Base-by-base conservation (phyloP, 2,329 filamentous ascomycete genomes). In the Gaeumannomyces tritici region DNA sequence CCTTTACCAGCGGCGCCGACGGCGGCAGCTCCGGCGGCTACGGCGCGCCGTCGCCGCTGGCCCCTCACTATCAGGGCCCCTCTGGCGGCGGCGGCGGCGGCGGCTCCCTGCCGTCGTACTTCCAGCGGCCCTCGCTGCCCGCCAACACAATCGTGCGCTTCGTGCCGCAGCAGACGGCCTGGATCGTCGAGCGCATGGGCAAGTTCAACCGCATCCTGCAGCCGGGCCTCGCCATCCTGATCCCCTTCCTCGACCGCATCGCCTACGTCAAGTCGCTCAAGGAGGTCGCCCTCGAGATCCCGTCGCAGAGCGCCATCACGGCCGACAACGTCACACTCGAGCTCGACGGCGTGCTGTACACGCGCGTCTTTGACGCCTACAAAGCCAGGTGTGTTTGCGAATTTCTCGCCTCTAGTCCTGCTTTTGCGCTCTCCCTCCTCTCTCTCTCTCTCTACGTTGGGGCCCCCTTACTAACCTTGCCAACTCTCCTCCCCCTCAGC, bases 101-200 rank as follows among this genome's bases (percentile, higher is more conserved):
- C 26, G 70, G 80, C 4, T 9, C 8, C 7, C 83, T 88, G 47
- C 83, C 88, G 9, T 87, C 89, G n/a, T 96, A 96, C 77, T 96
- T 96, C 76, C 88, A 89, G 72, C 83, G 83, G 66, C 79, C 82
- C 15, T 80, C 83, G 27, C 82, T 97, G 61, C 95, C 95, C 31
- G 90, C 93, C 68, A 99, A 99, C 77, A 99, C 95, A 4, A 81
- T 99, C 66, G 81, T 99, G 70, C 91, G 93, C 64, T 99, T 98
- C 76, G 95, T 99, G 55, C 95, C 95, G n/a, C 95, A 99, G 77
- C 95, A 99, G 80, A 98, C 93, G 69, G 95, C 95, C 75, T 99
- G 95, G 95, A 93, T 99, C 64, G 95, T 99, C 63, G 95, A 99
- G 84, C 93, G 95, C 72, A 99, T 99, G 95, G 95, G 95, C 70